Percentiles rank a stretch among this genome's conserved stretches.
phyloP scores from a whole-genome alignment of 495 filamentous ascomycete species.

The Xylaria intraflava region DNA sequence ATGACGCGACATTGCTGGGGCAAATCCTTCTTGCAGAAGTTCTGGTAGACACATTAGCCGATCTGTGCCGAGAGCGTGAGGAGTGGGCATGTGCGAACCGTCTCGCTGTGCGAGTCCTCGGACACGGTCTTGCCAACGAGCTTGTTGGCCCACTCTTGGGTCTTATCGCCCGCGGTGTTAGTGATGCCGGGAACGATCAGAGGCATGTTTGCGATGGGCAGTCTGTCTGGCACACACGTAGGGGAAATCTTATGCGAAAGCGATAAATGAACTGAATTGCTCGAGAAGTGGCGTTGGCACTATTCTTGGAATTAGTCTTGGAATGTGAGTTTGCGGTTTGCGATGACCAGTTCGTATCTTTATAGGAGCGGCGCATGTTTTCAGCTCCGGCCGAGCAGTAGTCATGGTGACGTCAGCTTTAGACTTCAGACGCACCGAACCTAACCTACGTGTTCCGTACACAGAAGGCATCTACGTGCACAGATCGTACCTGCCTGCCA shows the following conservation, averaged over 20 bases:
- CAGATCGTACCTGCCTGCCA: not conserved
- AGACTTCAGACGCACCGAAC: not conserved
- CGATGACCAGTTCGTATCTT: not conserved
- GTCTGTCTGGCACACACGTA: not conserved
- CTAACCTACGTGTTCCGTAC: not conserved
- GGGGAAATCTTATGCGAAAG: not conserved
- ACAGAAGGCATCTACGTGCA: not conserved
- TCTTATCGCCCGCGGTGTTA: slow-evolving; percentile 45
- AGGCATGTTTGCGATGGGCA: slow-evolving; percentile 54
- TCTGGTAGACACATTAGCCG: slow-evolving; percentile 38
- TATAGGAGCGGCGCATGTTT: too few species aligned
- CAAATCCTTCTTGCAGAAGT: slow-evolving; percentile 68
- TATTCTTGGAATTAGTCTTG: too few species aligned
- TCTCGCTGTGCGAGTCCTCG: slow-evolving; percentile 37
- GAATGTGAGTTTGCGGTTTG: too few species aligned
- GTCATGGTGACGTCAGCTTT: slow-evolving; percentile 8
- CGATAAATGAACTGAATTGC: too few species aligned
- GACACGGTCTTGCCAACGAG: slow-evolving; percentile 64
- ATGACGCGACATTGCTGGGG: slow-evolving; percentile 62
- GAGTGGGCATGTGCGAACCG: slow-evolving; percentile 23
- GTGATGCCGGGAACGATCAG: slow-evolving; percentile 70
- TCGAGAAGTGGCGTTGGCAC: too few species aligned
- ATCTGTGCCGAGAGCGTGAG: not conserved
- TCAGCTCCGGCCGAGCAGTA: too few species aligned
- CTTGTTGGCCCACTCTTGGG: slow-evolving; percentile 64